phyloP scores from a whole-genome alignment of 169 alveolate genomes.

The Eimeria zaria region DNA sequence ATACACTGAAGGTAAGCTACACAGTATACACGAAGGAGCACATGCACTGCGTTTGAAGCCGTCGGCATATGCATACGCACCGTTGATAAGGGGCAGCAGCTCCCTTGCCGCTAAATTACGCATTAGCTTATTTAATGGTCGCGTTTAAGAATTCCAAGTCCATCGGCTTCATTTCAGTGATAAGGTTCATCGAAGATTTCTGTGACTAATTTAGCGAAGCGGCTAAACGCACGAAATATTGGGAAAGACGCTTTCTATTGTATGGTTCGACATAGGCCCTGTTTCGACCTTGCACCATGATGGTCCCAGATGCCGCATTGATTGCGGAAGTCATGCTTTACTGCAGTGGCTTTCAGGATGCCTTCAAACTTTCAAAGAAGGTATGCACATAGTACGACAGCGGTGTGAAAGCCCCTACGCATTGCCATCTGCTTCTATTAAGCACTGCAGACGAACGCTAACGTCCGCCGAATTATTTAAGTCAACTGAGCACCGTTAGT shows the following conservation, averaged over 20 bases:
- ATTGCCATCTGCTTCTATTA: neutral
- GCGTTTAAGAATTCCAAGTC: neutral
- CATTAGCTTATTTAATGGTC: neutral
- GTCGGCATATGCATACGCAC: constrained; percentile 81
- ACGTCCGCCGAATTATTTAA: neutral
- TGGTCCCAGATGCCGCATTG: constrained; percentile 98
- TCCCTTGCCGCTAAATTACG: neutral
- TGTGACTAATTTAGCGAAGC: neutral
- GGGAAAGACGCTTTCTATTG: neutral
- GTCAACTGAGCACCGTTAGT: neutral
- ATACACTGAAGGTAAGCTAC: constrained; percentile 93
- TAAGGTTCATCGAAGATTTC: no score
- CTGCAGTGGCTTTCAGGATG: constrained; percentile 97
- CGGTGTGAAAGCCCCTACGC: constrained; percentile 1
- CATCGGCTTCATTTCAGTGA: neutral
- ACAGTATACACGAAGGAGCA: neutral
- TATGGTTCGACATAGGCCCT: constrained; percentile 92
- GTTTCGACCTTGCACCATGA: constrained; percentile 98
- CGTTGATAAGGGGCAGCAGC: neutral
- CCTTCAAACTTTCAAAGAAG: constrained; percentile 95
- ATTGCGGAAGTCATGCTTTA: constrained; percentile 97
- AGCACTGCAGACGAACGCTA: neutral
- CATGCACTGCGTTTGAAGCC: neutral
- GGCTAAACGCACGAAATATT: neutral
- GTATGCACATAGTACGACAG: constrained; percentile 80